Evolutionary conservation across 352 stramenopile genomes (phyloP).

Genomic region (Saprolegnia parasitica): DNA sequence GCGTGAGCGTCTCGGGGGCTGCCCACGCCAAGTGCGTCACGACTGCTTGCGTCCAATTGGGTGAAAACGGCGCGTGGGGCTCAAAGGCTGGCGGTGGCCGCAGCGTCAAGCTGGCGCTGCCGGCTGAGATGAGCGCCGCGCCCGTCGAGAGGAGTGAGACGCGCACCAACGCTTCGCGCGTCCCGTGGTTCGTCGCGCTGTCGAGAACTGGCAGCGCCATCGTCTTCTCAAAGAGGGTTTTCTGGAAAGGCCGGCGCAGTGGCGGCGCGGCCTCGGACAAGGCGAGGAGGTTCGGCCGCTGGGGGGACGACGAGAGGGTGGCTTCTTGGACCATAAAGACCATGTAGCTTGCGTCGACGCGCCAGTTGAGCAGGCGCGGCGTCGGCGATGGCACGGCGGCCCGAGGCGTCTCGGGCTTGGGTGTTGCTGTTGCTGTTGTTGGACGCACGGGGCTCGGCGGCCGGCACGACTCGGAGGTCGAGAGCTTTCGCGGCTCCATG

Average conservation of each 20-base stretch:
- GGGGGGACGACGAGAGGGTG: not conserved
- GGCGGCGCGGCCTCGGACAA: not conserved
- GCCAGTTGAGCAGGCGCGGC: not conserved
- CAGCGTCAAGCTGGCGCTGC: not conserved
- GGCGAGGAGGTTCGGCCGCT: slow-evolving; percentile 11
- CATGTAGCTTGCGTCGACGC: slow-evolving; percentile 18
- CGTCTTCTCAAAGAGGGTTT: not conserved
- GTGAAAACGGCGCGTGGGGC: slow-evolving; percentile 3
- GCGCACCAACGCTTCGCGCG: not conserved
- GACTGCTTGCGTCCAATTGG: not conserved
- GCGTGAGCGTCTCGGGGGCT: not conserved
- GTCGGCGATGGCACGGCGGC: not conserved
- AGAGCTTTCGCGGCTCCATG: slow-evolving; percentile 3
- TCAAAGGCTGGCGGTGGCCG: slow-evolving; percentile 5
- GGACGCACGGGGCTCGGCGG: slow-evolving; percentile 24
- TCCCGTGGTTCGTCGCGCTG: not conserved
- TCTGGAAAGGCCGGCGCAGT: slow-evolving; percentile 14
- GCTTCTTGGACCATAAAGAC: slow-evolving; percentile 26
- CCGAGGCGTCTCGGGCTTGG: not conserved
- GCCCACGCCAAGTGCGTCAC: not conserved
- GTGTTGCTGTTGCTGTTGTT: not conserved
- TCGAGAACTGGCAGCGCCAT: not conserved
- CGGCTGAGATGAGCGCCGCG: not conserved
- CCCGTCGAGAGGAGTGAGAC: slow-evolving; percentile 17
- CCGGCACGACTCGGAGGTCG: slow-evolving; percentile 1